Conservation (phyloP, 345 rosid species). For the Populus simonii region DNA sequence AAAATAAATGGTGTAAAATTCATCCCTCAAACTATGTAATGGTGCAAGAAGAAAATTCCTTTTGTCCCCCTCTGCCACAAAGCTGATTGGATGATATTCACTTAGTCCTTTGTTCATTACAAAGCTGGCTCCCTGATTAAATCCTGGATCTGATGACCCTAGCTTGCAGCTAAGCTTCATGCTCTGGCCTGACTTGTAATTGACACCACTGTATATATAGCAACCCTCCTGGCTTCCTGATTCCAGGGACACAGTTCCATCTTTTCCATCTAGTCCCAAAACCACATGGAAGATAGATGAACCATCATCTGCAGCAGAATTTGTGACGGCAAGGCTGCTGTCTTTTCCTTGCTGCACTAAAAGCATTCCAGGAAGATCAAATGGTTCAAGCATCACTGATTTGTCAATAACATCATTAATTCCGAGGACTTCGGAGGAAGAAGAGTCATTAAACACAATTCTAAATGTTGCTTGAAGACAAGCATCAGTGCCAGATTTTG, state of each 20-base stretch:
- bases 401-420: slow-evolving; percentile 43
- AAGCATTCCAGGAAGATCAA: slow-evolving; percentile 73
- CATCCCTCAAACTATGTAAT: slow-evolving; percentile 69
- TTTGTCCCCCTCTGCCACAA: slow-evolving; percentile 54
- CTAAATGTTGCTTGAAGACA: slow-evolving; percentile 69
- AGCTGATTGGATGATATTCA: slow-evolving; percentile 74
- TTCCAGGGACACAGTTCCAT: slow-evolving; percentile 53
- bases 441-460: slow-evolving; percentile 34
- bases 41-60: slow-evolving; percentile 74
- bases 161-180: slow-evolving; percentile 52
- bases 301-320: slow-evolving; percentile 19
- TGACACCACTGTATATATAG: slow-evolving; percentile 48
- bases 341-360: slow-evolving; percentile 42
- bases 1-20: slow-evolving; percentile 76
- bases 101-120: slow-evolving; percentile 41
- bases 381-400: slow-evolving; percentile 65
- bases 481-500: slow-evolving; percentile 53
- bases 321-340: slow-evolving; percentile 33
- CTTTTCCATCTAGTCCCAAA: slow-evolving; percentile 61
- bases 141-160: slow-evolving; percentile 22
- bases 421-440: slow-evolving; percentile 18
- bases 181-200: slow-evolving; percentile 27
- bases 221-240: slow-evolving; percentile 52
- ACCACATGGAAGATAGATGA: slow-evolving; percentile 53
- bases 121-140: slow-evolving; percentile 58